These are phyloP conservation scores for Quercus wislizeni DNA, from an alignment of 306 rosid genomes.

Conservation along the genomic window DNA sequence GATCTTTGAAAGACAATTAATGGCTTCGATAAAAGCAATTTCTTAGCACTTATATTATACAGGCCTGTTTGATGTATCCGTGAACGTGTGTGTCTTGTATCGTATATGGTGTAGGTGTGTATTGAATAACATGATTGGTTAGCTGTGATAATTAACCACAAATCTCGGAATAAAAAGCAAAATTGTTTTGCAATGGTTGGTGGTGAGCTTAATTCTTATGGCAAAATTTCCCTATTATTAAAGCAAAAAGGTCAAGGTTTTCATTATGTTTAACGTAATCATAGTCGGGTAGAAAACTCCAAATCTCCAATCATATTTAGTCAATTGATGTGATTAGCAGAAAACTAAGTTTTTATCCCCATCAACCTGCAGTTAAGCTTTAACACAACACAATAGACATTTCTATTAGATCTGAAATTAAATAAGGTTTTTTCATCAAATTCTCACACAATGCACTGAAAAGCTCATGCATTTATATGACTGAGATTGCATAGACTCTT, in stretches of 20 bases:
- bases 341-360: conserved; percentile 29
- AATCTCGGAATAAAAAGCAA: background rate
- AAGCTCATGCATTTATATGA: conserved; percentile 21
- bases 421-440: conserved; percentile 18
- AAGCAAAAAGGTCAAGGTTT: conserved; percentile 10
- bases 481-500: background rate
- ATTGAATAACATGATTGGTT: background rate
- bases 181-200: background rate
- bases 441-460: conserved; percentile 26
- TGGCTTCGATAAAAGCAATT: background rate
- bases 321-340: conserved; percentile 45
- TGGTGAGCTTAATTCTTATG: background rate
- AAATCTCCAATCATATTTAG: conserved; percentile 20
- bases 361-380: background rate
- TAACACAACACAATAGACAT: background rate
- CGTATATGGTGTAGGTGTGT: too few relatives aligned
- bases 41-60: background rate
- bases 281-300: conserved; percentile 19
- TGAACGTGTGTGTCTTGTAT: too few relatives aligned
- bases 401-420: conserved; percentile 16
- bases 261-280: background rate
- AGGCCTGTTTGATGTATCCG: too few relatives aligned
- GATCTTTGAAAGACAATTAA: background rate
- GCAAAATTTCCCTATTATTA: conserved; percentile 5
- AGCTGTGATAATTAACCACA: background rate